Base-by-base conservation (phyloP, 2,329 filamentous ascomycete species). In the Colletotrichum liaoningense region DNA sequence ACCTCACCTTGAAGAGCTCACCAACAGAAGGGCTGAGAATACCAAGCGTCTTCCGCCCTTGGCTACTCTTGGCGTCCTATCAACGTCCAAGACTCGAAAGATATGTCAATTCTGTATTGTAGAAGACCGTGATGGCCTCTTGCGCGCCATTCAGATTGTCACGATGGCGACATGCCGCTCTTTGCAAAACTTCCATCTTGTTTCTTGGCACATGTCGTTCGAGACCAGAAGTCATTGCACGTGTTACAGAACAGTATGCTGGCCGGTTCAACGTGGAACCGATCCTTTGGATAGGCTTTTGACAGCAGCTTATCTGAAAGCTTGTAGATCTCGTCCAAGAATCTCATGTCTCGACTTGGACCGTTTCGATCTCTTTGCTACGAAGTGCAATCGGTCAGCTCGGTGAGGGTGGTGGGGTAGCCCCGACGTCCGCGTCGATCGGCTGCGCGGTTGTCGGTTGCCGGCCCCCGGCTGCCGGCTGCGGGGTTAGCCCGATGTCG, bases 401-500 rank as follows among this genome's bases (percentile, higher is more conserved):
- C 71, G 71, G 71, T 73, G 67, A 52, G 49, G 26, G 28, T 64
- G 35, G 71, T 70, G 71, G 71, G 71, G 71, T 38, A 11, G 16
- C 26, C 59, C 71, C 71, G 71, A 73, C 67, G 71, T 66, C 71
- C 71, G 67, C 58, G 52, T 62, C 55, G 55, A 70, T 71, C 67
- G 71, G 71, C 71, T 65, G 52, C 19, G 67, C 71, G 71, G 71
- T 67, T 73, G 42, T 73, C 71, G 71, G 70, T 38, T 46, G 22
- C 33, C 70, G 70, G 60, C 11, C 56, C 60, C 67, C 70, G 70
- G 56, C 16, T 65, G 67, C 67, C 70, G 70, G 60, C 24, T 66
- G 71, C 56, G 71, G 67, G 71, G 67, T 60, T 52, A 30, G 67
- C 71, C 71, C 67, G 71, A 73, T 70, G 69, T 70, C 71, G 71